These are phyloP conservation scores for Colletotrichum sublineola DNA, from an alignment of 2,329 filamentous ascomycete species.

Conservation along the genomic window DNA sequence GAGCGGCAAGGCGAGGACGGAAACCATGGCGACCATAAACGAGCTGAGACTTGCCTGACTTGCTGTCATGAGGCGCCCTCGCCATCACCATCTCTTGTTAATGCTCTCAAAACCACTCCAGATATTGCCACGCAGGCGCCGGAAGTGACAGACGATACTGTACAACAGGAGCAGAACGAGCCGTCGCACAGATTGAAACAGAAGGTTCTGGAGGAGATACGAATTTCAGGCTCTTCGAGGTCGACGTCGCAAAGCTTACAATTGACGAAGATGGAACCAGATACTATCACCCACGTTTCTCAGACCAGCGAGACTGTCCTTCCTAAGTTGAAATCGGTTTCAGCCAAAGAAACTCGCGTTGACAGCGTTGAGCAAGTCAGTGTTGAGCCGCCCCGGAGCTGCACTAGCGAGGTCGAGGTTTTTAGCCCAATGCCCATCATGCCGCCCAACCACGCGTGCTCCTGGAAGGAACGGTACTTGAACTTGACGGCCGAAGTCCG, in stretches of 20 bases:
- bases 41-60: constrained; percentile 18
- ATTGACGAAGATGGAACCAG: constrained; percentile 1
- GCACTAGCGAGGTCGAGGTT: constrained; percentile 43
- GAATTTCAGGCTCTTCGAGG: constrained; percentile 3
- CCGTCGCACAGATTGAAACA: neutral
- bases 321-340: neutral
- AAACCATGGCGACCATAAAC: constrained; percentile 17
- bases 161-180: neutral
- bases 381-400: neutral
- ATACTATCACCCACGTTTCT: constrained; percentile 3
- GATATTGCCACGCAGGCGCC: neutral
- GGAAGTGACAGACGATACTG: neutral
- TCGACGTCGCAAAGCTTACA: constrained; percentile 12
- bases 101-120: neutral
- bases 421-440: constrained; percentile 53
- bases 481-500: constrained; percentile 57
- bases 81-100: neutral
- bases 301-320: neutral
- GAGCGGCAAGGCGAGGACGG: neutral
- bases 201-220: constrained; percentile 10
- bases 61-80: constrained; percentile 9
- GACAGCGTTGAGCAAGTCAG: neutral
- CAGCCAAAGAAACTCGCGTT: neutral
- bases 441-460: constrained; percentile 56
- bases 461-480: constrained; percentile 58